phyloP scores from a whole-genome alignment of 176 grass and related monocot genomes.

The Bothriochloa decipiens region DNA sequence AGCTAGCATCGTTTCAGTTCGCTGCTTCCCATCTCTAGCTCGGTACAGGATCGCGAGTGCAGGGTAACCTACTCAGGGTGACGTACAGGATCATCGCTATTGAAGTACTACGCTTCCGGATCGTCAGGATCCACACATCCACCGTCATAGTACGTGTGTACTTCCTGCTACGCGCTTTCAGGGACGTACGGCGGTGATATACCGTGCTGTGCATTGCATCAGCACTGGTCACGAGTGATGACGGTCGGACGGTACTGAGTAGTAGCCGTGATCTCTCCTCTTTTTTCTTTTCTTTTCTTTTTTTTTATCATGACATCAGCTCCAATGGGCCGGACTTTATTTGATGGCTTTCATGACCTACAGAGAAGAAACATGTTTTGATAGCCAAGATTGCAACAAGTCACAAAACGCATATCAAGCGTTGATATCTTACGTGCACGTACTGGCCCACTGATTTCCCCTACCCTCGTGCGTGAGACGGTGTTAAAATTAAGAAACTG shows the following conservation, averaged over 20 bases:
- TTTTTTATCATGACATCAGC: too few species aligned
- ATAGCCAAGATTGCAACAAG: too few species aligned
- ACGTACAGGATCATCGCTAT: too few species aligned
- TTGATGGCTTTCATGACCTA: too few species aligned
- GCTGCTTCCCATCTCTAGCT: not conserved
- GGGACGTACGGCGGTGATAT: not conserved
- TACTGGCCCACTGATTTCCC: too few species aligned
- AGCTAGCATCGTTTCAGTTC: not conserved
- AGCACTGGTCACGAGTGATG: not conserved
- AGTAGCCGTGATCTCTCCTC: not conserved
- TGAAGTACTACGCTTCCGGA: not conserved
- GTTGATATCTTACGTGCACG: too few species aligned
- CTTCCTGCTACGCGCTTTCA: not conserved
- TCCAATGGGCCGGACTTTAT: too few species aligned
- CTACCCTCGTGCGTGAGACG: too few species aligned
- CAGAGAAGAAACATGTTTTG: too few species aligned
- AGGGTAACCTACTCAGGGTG: not conserved
- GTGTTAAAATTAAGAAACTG: too few species aligned
- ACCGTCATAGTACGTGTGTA: not conserved
- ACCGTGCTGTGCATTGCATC: not conserved
- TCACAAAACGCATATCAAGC: too few species aligned
- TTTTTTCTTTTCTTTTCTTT: too few species aligned
- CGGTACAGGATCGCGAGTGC: constrained; percentile 4
- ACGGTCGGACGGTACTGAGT: not conserved
- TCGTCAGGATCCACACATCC: not conserved